Evolutionary conservation across 306 rosid genomes (phyloP).

Genomic region (Vicia villosa): DNA sequence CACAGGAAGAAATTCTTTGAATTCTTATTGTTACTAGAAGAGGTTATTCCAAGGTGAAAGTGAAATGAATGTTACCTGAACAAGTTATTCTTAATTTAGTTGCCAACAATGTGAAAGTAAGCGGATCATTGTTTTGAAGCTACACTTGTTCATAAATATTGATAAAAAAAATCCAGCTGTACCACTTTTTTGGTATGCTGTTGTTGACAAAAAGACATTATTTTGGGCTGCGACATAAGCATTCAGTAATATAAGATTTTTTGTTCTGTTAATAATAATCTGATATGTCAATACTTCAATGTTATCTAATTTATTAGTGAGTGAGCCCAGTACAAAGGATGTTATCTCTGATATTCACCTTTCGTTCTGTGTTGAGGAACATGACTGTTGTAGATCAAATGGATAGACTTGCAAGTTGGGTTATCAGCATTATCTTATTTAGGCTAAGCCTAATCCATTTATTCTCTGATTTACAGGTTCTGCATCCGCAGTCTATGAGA

Average conservation of each 20-base stretch:
- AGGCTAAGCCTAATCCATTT: neutral
- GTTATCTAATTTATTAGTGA: conserved; percentile 11
- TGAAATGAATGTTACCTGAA: neutral
- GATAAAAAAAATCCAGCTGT: neutral
- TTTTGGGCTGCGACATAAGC: neutral
- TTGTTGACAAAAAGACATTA: neutral
- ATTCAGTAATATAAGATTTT: conserved; percentile 27
- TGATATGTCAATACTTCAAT: neutral
- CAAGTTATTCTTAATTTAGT: neutral
- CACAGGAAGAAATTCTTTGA: neutral
- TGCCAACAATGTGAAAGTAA: neutral
- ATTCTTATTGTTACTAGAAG: neutral
- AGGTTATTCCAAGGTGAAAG: conserved; percentile 9
- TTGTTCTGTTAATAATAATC: conserved; percentile 12
- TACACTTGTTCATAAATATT: neutral
- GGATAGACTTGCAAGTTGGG: conserved; percentile 3
- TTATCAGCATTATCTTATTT: conserved; percentile 18
- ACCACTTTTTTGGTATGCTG: neutral
- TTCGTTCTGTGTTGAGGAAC: neutral
- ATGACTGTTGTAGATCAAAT: neutral
- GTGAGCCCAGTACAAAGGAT: conserved; percentile 10
- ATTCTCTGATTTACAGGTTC: conserved; percentile 61
- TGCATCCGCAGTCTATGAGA: conserved; percentile 99
- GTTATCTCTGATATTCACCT: conserved; percentile 18
- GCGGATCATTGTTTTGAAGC: neutral